These are phyloP conservation scores for Pneumocystis murina DNA, from an alignment of 1,139 yeast species.

Conservation along the genomic window DNA sequence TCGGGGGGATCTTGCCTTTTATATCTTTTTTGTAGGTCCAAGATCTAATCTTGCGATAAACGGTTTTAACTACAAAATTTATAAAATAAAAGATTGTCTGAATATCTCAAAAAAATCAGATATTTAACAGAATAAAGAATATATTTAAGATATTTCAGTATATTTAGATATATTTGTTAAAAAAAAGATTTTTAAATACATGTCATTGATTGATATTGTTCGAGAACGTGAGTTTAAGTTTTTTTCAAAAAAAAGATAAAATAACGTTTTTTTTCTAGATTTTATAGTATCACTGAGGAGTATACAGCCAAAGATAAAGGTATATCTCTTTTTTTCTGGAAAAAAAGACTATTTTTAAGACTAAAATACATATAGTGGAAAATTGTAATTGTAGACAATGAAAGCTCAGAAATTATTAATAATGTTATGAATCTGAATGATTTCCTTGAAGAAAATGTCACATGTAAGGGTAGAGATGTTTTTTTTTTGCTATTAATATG, in stretches of 20 bases:
- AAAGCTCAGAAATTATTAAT: conserved; percentile 25
- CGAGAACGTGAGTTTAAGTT: background rate
- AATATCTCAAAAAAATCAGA: too few species aligned
- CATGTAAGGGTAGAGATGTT: conserved; percentile 17
- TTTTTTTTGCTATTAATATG: background rate
- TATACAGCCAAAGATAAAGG: background rate
- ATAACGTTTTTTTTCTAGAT: background rate
- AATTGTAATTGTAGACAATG: conserved; percentile 28
- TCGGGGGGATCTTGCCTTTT: too few species aligned
- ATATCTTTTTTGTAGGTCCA: too few species aligned
- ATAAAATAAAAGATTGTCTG: too few species aligned
- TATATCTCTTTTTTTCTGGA: background rate
- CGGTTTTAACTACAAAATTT: too few species aligned
- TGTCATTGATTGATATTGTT: background rate
- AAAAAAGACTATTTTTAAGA: background rate
- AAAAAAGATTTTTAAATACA: background rate
- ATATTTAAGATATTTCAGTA: background rate
- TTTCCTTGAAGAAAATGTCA: conserved; percentile 26
- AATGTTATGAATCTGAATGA: conserved; percentile 27
- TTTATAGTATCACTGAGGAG: background rate
- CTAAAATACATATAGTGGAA: conserved; percentile 22
- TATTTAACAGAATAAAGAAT: background rate
- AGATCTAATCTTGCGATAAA: too few species aligned
- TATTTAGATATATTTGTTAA: background rate
- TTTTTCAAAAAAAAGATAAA: background rate